Evolutionary conservation across 345 rosid species (phyloP).

Genomic region (Excoecaria cochinchinensis): DNA sequence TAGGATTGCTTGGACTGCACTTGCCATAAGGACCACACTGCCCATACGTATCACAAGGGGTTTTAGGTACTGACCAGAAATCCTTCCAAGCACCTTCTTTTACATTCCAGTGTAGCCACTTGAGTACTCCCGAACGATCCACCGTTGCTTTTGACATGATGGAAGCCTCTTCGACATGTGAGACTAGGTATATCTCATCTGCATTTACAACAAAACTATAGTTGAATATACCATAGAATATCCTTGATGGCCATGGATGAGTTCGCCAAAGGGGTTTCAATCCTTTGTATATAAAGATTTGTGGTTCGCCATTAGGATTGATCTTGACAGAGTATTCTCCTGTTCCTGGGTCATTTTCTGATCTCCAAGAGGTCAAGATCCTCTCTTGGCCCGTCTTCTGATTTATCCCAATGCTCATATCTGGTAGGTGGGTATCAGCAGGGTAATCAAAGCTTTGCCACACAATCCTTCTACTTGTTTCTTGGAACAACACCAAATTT

Average conservation of each 20-base stretch:
- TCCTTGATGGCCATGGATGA: constrained; percentile 11
- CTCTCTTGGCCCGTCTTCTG: no score
- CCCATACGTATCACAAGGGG: neutral
- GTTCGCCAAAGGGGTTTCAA: neutral
- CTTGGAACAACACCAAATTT: no score
- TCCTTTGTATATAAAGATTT: neutral
- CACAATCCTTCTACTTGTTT: no score
- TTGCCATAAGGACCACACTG: neutral
- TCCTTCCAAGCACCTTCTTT: neutral
- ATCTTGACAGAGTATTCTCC: no score
- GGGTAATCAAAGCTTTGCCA: constrained; percentile 14
- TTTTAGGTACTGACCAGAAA: neutral
- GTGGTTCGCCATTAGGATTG: no score
- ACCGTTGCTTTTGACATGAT: neutral
- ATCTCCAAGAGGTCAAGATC: constrained; percentile 24
- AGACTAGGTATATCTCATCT: neutral
- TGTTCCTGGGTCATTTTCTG: neutral
- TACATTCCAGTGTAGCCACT: constrained; percentile 2
- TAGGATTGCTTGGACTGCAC: neutral
- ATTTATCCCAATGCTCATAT: no score
- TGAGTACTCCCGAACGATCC: neutral
- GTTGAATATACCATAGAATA: neutral
- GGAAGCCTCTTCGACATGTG: neutral
- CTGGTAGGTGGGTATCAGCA: no score
- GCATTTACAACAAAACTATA: no score